Base-by-base conservation (phyloP, 2,329 filamentous ascomycete species). In the Ceratocystis diversiconidia region DNA sequence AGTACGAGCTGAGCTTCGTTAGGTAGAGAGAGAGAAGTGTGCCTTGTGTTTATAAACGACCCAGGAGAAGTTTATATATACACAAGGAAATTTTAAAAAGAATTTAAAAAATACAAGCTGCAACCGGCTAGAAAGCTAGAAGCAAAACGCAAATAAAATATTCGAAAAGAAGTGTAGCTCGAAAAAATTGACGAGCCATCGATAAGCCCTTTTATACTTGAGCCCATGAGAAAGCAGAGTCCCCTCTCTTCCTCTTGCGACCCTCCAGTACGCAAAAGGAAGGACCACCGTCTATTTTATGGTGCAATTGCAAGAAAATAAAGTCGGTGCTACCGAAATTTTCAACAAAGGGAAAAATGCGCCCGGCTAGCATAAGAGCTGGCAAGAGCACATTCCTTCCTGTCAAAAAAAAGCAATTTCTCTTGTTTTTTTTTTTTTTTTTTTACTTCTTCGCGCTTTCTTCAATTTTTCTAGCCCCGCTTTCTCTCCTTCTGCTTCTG, bases 301-400 rank as follows among this genome's bases (percentile, higher is more conserved):
- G 17, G 12, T 22, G 62, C 30, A 36, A 46, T 28, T 32, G 41
- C 44, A 41, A 46, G 19, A 63, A 30, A 25, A 55, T 25, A 65
- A 55, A 22, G 55, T 59, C 55, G 55, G 55, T 59, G 32, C 19
- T 36, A 32, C 55, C 55, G 55, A 59, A 59, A 59, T 59, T 59
- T 41, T 25, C 28, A 59, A 30, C 55, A 36, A 36, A 59, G 30
- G 30, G 22, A 30, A 59, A 52, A 25, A 10, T 41, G 28, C 28
- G 55, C 55, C 55, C 55, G 55, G 55, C 28, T 8, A 59, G 32
- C 15, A 32, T 59, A 32, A 30, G 55, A 59, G 36, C 28, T 59
- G 30, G 55, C 30, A 36, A 32, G 55, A n/a, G 55, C 55, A 36
- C 55, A n/a, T 59, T 1, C 50, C 28, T 59, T 59, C 28, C 5